Evolutionary conservation across 306 rosid genomes (phyloP), one percentile per base, ranked within the genome.

Genomic region (Fragaria iinumae): DNA sequence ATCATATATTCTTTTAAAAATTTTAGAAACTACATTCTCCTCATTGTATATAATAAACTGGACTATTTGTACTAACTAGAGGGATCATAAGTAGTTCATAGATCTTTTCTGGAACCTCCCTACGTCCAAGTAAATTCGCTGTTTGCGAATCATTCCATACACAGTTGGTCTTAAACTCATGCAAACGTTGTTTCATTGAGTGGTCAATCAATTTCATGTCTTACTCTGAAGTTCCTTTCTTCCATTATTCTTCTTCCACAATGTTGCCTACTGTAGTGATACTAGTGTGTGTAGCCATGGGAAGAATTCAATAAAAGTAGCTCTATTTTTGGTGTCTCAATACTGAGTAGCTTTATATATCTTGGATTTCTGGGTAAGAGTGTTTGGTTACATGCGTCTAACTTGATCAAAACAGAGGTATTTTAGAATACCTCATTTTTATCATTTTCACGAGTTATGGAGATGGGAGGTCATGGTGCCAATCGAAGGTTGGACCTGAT

Each of bases 1-100:
- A 20, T 18, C 23, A 20, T 39, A 20, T 38, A 8, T 43, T 53
- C 5, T 36, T 12, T 9, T 38, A 64, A 4, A 38, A 36, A 6
- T n/a, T 14, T 38, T 53, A 2, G 44, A 43, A 74, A 36, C 65
- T 14, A 47, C 36, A 47, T 10, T 47, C 3, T 71, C 13, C 53
- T 67, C 36, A 0, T 25, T 74, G 79, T 68, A 57, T 32, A 74
- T 57, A 48, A 45, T 57, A 8, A 27, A 38, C 41, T 32, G 79
- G 55, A 64, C 47, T 17, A 18, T 36, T 65, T 65, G 25, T 65
- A 36, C 0, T 8, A 29, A 14, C 43, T 29, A 29, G 25, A 34
- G 17, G 39, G 67, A 29, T 62, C n/a, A 62, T 25, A 29, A 5
- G 69, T 17, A 65, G 38, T 18, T 34, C 14, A 1, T 62, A 62